Evolutionary conservation across 768 basidiomycete genomes (phyloP).

Genomic region (Boletus huronensis): DNA sequence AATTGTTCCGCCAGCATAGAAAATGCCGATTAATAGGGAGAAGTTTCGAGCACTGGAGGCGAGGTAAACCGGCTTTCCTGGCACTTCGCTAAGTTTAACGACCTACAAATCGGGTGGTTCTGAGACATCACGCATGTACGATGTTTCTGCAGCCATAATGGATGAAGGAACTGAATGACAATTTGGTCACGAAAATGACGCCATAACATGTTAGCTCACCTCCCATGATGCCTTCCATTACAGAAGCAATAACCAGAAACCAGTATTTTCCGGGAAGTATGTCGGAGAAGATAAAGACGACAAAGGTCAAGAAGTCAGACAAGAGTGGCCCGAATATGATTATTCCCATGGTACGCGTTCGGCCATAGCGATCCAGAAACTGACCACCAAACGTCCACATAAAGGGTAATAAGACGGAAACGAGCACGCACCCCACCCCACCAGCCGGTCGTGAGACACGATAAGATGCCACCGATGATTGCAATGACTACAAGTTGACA

Average conservation of each 20-base stretch:
- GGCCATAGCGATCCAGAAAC: constrained; percentile 1
- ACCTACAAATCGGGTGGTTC: not conserved
- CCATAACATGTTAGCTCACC: not conserved
- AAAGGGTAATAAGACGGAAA: not conserved
- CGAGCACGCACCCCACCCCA: constrained; percentile 1
- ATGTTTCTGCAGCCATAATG: not conserved
- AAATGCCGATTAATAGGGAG: not conserved
- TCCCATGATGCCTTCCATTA: not conserved
- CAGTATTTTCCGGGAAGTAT: not conserved
- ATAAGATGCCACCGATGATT: constrained; percentile 2
- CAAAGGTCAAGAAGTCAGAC: not conserved
- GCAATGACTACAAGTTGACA: not conserved
- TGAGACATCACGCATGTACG: constrained; percentile 1
- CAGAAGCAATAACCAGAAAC: not conserved
- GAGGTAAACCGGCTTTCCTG: no score
- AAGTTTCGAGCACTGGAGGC: not conserved
- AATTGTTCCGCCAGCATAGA: not conserved
- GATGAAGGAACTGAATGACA: not conserved
- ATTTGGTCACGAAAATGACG: not conserved
- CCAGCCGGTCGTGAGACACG: constrained; percentile 1
- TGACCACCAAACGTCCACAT: not conserved
- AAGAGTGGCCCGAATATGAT: not conserved
- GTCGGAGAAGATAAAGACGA: not conserved
- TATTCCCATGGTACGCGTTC: not conserved
- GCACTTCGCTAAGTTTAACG: not conserved